These are phyloP conservation scores for Articulospora tetracladia DNA, from an alignment of 495 filamentous ascomycete species.

Conservation along the genomic window DNA sequence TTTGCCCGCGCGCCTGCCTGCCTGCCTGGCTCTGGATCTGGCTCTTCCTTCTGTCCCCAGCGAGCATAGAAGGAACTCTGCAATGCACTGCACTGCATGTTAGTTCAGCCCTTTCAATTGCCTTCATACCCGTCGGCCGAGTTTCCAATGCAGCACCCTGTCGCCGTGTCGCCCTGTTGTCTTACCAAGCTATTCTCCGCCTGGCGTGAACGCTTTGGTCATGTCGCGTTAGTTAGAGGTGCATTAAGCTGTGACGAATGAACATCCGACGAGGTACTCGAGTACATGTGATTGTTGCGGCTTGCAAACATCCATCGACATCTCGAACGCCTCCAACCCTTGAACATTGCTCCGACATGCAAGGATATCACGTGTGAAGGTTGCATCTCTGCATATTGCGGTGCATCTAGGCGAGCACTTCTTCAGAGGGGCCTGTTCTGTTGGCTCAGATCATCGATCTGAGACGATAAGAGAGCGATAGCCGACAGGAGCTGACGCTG, in stretches of 20 bases:
- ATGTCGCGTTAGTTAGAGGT: not conserved
- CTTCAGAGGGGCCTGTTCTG: not conserved
- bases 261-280: not conserved
- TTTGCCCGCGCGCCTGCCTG: too few species aligned
- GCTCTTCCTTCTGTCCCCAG: too few species aligned
- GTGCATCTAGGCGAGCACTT: not conserved
- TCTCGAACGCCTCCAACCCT: not conserved
- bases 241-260: not conserved
- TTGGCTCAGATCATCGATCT: not conserved
- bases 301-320: not conserved
- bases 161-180: not conserved
- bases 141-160: not conserved
- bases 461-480: not conserved
- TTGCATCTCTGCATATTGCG: not conserved
- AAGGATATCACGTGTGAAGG: constrained; percentile 7
- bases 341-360: not conserved
- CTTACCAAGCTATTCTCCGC: not conserved
- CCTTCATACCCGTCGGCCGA: not conserved
- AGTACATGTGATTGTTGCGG: not conserved
- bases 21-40: too few species aligned
- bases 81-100: too few species aligned
- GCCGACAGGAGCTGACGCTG: not conserved
- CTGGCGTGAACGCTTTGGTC: not conserved
- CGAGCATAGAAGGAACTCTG: too few species aligned
- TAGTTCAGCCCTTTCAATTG: not conserved